Percentiles rank a stretch among this genome's conserved stretches.
Conservation (phyloP, 139 green algal genomes). For the Eudorina sp. region DNA sequence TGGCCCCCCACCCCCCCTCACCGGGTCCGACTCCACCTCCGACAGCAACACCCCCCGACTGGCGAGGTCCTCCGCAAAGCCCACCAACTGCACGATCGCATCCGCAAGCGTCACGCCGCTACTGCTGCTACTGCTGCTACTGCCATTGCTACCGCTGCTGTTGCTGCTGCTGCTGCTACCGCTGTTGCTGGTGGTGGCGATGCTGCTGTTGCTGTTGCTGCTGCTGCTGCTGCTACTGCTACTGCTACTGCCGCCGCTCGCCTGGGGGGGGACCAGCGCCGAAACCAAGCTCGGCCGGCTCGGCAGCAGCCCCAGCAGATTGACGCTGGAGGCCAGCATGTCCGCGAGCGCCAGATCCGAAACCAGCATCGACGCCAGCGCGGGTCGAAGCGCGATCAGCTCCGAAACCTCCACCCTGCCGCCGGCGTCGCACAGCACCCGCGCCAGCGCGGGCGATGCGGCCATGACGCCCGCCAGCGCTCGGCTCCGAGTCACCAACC, state of each 20-base stretch:
- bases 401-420: background rate
- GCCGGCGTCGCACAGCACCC: background rate
- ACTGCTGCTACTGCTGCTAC: background rate
- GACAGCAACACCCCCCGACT: background rate
- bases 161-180: background rate
- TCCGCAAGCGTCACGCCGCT: background rate
- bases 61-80: constrained; percentile 10
- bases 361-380: background rate
- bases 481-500: background rate
- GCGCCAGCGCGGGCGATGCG: background rate
- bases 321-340: background rate
- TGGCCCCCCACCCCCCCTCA: background rate
- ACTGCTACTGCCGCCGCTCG: background rate
- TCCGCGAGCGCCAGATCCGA: background rate
- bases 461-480: constrained; percentile 19
- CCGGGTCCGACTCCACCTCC: background rate
- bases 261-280: background rate
- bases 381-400: constrained; percentile 1
- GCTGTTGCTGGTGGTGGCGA: background rate
- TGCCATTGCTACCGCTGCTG: background rate
- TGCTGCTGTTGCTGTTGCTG: background rate
- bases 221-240: background rate
- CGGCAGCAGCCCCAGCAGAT: constrained; percentile 13
- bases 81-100: background rate
- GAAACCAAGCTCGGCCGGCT: background rate